Percentiles rank a stretch among this genome's conserved stretches.
These are phyloP conservation scores for Castanopsis chinensis DNA, from an alignment of 306 rosid genomes.

Conservation along the genomic window DNA sequence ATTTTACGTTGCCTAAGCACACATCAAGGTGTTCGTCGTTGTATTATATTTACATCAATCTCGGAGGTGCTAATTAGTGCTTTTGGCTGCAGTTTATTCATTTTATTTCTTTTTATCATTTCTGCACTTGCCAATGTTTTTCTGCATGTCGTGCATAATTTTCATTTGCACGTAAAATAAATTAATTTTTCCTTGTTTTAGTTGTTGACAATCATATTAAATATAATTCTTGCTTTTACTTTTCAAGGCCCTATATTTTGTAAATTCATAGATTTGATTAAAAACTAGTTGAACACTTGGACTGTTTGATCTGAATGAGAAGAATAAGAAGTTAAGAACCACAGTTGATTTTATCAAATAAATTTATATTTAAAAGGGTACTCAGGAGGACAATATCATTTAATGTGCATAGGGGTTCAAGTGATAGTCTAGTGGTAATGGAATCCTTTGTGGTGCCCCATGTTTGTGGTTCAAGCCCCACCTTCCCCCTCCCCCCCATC, in stretches of 20 bases:
- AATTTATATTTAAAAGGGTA: background rate
- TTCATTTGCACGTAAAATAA: background rate
- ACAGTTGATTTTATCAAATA: background rate
- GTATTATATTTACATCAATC: constrained; percentile 73
- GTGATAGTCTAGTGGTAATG: no score
- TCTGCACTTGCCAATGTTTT: background rate
- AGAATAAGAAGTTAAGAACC: background rate
- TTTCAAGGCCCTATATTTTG: background rate
- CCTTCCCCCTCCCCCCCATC: no score
- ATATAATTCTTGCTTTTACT: no score
- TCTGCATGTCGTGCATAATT: background rate
- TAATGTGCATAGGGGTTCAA: background rate
- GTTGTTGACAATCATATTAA: background rate
- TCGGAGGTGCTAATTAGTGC: constrained; percentile 67
- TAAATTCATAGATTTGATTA: background rate
- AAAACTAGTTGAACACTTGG: background rate
- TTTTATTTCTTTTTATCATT: background rate
- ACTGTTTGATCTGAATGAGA: background rate
- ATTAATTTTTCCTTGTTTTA: background rate
- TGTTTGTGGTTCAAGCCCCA: no score
- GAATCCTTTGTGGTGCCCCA: no score
- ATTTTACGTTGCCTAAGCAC: constrained; percentile 80
- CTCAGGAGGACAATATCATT: background rate
- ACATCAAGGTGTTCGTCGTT: constrained; percentile 62
- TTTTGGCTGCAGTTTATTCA: background rate